Evolutionary conservation across 2,329 filamentous ascomycete genomes (phyloP).

Genomic region (Trichophyton benhamiae): DNA sequence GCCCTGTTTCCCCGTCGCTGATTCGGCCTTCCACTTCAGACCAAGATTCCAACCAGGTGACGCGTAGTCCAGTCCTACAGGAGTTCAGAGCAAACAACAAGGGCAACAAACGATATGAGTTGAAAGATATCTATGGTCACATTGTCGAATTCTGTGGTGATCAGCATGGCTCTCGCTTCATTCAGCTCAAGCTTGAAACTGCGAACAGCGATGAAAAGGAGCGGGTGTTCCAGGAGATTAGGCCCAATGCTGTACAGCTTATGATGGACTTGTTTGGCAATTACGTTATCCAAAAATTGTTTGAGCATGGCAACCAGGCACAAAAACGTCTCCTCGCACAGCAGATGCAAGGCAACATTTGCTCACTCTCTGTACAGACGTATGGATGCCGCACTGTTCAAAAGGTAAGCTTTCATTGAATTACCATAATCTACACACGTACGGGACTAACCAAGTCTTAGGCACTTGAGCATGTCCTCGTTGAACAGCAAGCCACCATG

Average conservation of each 20-base stretch:
- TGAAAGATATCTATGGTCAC: constrained; percentile 72
- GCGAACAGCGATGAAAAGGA: constrained; percentile 96
- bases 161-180: constrained; percentile 89
- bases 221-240: constrained; percentile 74
- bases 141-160: constrained; percentile 93
- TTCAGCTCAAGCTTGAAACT: constrained; percentile 80
- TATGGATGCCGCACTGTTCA: constrained; percentile 95
- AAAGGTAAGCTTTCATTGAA: constrained; percentile 48
- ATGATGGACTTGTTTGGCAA: constrained; percentile 98
- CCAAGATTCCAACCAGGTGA: constrained; percentile 46
- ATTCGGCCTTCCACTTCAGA: constrained; percentile 40
- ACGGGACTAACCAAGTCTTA: constrained; percentile 23
- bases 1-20: constrained; percentile 21
- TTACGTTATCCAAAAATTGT: constrained; percentile 96
- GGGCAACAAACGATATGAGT: constrained; percentile 60
- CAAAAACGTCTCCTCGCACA: constrained; percentile 81
- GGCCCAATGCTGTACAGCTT: constrained; percentile 68
- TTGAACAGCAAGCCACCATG: constrained; percentile 78
- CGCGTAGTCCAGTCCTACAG: constrained; percentile 61
- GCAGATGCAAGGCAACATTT: constrained; percentile 76
- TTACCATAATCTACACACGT: constrained; percentile 4
- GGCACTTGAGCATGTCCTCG: constrained; percentile 79
- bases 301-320: constrained; percentile 84
- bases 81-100: constrained; percentile 67
- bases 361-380: constrained; percentile 69